Base-by-base conservation (phyloP, 495 filamentous ascomycete species). In the Podospora tetraspora region DNA sequence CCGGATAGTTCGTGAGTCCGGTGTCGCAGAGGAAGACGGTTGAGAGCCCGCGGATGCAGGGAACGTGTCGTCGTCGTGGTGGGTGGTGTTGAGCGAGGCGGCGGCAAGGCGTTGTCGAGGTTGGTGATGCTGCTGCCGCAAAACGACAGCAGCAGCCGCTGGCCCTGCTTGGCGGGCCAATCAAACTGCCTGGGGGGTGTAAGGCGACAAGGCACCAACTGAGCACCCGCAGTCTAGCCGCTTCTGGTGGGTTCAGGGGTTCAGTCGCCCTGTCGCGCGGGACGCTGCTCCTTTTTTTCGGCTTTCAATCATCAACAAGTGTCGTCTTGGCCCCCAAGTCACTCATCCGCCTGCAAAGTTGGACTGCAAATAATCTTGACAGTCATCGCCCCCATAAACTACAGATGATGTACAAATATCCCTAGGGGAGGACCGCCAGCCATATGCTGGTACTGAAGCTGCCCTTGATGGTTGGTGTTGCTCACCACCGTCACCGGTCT, bases 121-220 rank as follows among this genome's bases (percentile, higher is more conserved):
- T 30, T 70, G 69, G 69, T 61, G 69, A 70, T 70, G 69, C 69
- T 70, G 37, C 59, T 66, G 65, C 27, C 52, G 58, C 57, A 61
- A 65, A 37, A 70, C 64, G 22, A 24, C 63, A 30, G 68, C 57
- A 63, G 60, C 59, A 27, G 19, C 21, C 43, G 43, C 58, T 66
- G 63, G 59, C 61, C 34, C 56, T 57, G 57, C 60, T 16, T 22
- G 37, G 30, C 37, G 62, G 59, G 21, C 72, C 62, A 76, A 76
- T 74, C 64, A 74, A 25, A 61, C n/a, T 11, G 9, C 27, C 24
- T 6, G 25, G 16, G 29, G 21, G 56, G 13, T 22, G 43, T 74
- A 68, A 76, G 74, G 74, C 72, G 69, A 69, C 69, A 68, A 74
- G 74, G 72, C 74, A 74, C 70, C 63, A 70, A 74, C 57, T 27